Evolutionary conservation across 257 asterid genomes (phyloP).

Genomic region (Rauvolfia tetraphylla): DNA sequence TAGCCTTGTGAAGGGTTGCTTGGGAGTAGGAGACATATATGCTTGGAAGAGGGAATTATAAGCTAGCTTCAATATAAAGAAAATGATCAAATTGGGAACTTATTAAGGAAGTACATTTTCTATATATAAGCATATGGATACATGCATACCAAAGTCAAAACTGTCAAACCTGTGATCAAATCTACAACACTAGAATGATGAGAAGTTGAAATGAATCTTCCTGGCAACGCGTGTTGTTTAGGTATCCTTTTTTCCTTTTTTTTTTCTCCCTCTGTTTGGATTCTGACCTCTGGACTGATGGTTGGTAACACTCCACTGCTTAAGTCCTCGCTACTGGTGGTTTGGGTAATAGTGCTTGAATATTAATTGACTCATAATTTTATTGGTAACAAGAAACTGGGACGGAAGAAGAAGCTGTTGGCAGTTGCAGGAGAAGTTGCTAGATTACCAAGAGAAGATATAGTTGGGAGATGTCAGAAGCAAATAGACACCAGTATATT

Average conservation of each 20-base stretch:
- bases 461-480: constrained; percentile 21
- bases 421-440: background rate
- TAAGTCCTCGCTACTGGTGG: background rate
- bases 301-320: background rate
- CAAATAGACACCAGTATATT: background rate
- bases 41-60: background rate
- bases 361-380: too few relatives aligned
- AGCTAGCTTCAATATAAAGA: background rate
- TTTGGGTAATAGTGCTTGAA: too few relatives aligned
- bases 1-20: background rate
- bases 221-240: constrained; percentile 1
- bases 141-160: too few relatives aligned
- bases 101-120: background rate
- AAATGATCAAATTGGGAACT: background rate
- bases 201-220: constrained; percentile 13
- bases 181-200: background rate
- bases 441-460: background rate
- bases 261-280: background rate
- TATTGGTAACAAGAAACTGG: too few relatives aligned
- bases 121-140: background rate
- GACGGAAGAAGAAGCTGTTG: background rate
- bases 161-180: too few relatives aligned
- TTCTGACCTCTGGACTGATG: constrained; percentile 9
- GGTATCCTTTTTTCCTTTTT: constrained; percentile 3
- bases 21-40: background rate